Conservation (phyloP, 169 alveolate genomes). For the Theileria luwenshuni region DNA sequence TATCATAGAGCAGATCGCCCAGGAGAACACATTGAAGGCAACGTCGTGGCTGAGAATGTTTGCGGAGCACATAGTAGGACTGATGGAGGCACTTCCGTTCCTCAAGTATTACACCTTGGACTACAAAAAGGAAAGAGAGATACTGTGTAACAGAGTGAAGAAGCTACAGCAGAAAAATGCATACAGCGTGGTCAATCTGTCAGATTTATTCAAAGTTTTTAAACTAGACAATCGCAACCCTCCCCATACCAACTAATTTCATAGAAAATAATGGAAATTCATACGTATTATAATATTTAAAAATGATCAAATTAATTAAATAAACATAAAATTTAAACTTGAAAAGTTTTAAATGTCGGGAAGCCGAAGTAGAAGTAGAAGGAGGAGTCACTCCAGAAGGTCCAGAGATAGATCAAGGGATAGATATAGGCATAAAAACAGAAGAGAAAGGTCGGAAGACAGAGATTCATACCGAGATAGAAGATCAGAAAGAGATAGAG, state of each 20-base stretch:
- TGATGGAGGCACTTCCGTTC: constrained; percentile 60
- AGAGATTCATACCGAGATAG: constrained; percentile 8
- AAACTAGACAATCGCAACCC: constrained; percentile 5
- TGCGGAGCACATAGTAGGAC: constrained; percentile 65
- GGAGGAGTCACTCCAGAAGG: background rate
- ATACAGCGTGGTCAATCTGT: constrained; percentile 53
- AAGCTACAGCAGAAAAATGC: constrained; percentile 53
- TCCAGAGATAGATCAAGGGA: constrained; percentile 1
- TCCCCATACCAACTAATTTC: background rate
- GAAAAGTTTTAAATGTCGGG: background rate
- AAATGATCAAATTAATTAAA: background rate
- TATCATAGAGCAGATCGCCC: constrained; percentile 28
- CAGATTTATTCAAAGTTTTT: constrained; percentile 39
- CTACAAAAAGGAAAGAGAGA: constrained; percentile 52
- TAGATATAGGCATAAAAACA: background rate
- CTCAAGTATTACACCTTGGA: constrained; percentile 66
- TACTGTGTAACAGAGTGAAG: constrained; percentile 45
- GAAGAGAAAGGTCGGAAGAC: background rate
- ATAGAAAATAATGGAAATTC: too few relatives aligned
- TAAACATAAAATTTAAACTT: too few relatives aligned
- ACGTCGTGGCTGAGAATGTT: constrained; percentile 60
- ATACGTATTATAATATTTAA: background rate
- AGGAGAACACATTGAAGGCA: constrained; percentile 26
- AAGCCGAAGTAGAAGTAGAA: background rate
- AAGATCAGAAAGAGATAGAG: background rate